Base-by-base conservation (phyloP, 345 rosid genomes). In the Reutealis trisperma region DNA sequence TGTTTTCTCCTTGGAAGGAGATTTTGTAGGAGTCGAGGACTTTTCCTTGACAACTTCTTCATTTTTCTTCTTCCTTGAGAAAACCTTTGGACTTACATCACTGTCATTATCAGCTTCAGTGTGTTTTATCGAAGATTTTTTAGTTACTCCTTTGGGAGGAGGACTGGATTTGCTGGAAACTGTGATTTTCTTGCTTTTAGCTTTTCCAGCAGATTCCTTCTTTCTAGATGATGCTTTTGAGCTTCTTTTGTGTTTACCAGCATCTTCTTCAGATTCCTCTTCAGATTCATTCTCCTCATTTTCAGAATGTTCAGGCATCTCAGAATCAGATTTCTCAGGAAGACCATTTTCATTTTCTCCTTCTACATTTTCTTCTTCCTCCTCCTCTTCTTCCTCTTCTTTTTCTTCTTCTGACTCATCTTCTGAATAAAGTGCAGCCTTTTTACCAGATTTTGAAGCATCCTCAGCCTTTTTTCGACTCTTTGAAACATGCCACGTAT, bases 181-280 rank as follows among this genome's bases (percentile, higher is more conserved):
- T 34, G 65, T 25, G 9, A 70, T 73, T 81, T 84, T 88, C 90
- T 87, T 91, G 81, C 82, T 79, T 83, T 83, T 91, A 57, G 88
- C 77, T 78, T 85, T 92, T 82, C 83, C 91, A 76, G 87, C 65
- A 75, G 97, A 75, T 78, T 76, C 89, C 72, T 87, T 90, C 81
- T 87, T 89, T 52, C 82, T 77, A 52, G 87, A 71, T 27, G 88
- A 77, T 30, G 74, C 67, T 66, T 83, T 88, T 61, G 87, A 72
- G 66, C 81, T 84, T 80, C 52, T 86, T 84, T 88, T 96, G 84
- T 68, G 86, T 82, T 87, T 93, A 62, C 75, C 61, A 25, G 63
- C 63, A n/a, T 93, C 92, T 77, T 91, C 97, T 73, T 90, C 96
- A 74, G 95, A 94, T 68, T 91, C 94, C 47, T 92, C 93, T 49